Evolutionary conservation across 2,329 filamentous ascomycete genomes (phyloP).

Genomic region (Calonectria ilicicola): DNA sequence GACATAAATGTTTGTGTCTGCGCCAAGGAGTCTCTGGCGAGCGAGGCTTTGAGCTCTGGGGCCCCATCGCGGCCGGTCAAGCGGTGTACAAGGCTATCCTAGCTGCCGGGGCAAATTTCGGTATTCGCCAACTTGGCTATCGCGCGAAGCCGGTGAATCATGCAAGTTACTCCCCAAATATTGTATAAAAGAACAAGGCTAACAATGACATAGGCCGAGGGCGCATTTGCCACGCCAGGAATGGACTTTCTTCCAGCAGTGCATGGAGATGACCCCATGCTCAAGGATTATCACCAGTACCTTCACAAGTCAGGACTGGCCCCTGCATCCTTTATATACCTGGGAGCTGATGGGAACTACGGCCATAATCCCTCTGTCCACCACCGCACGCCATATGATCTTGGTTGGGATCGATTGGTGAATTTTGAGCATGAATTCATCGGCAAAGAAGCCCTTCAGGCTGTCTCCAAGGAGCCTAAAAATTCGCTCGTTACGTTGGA

Average conservation of each 20-base stretch:
- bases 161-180: background rate
- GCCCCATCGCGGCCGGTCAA: background rate
- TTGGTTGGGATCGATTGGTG: background rate
- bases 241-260: background rate
- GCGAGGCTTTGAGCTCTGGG: background rate
- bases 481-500: background rate
- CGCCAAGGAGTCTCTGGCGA: background rate
- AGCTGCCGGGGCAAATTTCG: background rate
- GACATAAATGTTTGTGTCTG: background rate
- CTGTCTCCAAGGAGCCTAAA: background rate
- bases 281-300: background rate
- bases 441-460: background rate
- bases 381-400: background rate
- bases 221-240: background rate
- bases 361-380: background rate
- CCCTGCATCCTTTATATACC: background rate
- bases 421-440: conserved; percentile 1
- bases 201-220: background rate
- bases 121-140: background rate
- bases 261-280: background rate
- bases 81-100: background rate
- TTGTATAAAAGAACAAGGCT: no score
- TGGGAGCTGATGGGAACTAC: background rate
- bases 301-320: background rate
- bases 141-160: background rate